Evolutionary conservation across 108 stramenopile genomes (phyloP), one percentile per base, ranked within the genome.

Genomic region (Thalassiosira profunda): DNA sequence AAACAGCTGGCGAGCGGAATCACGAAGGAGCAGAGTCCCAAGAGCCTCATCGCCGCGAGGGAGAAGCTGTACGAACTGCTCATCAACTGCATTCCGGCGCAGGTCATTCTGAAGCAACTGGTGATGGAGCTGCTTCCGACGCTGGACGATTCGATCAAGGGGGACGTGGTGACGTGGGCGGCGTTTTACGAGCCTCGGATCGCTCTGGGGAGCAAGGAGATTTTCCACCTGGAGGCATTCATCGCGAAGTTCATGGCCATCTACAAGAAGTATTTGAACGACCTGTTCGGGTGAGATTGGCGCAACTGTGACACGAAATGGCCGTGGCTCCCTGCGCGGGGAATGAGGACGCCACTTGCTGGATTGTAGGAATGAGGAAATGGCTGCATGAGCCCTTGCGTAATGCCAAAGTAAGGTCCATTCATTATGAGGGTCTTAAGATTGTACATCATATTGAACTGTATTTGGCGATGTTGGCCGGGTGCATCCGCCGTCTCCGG

Each of bases 181-280:
- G 95, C 98, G 7, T 97, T 97, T 73, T 99, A 98, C 76, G 98
- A 98, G 74, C 96, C 97, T 67, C 90, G 97, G 11, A 72, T 99
- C 52, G 77, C 83, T 17, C 65, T 76, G 80, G 98, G 99, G 31
- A 84, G 86, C 74, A 99, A 99, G 82, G 98, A 99, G 47, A 97
- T 99, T 28, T 96, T 98, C 79, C 99, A 99, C 80, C 74, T 99
- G 56, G 99, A 99, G 72, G 98, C 99, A 3, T 99, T 99, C 76
- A 75, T 99, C 35, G 98, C 97, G 37, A 98, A 97, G 82, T 98
- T 89, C 79, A 98, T 99, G 99, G 87, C 91, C 5, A 70, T 98
- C 49, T 99, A 99, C 86, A 98, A 98, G 71, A 80, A 82, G 46
- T 99, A 90, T 76, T 60, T 98, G 15, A 92, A 84, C 28, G 90